phyloP scores from a whole-genome alignment of 495 filamentous ascomycete species.

The Aspergillus campestris region DNA sequence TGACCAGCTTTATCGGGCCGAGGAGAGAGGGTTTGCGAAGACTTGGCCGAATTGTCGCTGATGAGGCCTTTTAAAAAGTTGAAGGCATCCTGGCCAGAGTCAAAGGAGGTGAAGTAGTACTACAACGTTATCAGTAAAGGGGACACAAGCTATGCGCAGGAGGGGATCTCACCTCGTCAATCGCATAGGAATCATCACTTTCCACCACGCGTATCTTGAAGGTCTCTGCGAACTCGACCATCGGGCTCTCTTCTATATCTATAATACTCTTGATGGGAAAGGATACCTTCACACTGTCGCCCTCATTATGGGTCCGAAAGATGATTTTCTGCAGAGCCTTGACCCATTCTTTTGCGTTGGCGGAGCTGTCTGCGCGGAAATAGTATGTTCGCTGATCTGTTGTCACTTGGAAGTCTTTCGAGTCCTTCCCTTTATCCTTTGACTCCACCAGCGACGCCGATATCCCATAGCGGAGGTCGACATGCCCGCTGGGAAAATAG shows the following conservation, averaged over 20 bases:
- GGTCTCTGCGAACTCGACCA: slow-evolving; percentile 88
- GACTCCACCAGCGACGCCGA: slow-evolving; percentile 62
- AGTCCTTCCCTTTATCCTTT: slow-evolving; percentile 64
- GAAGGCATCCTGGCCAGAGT: slow-evolving; percentile 76
- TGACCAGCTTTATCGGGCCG: slow-evolving; percentile 11
- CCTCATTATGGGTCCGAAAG: slow-evolving; percentile 91
- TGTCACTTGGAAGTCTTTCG: slow-evolving; percentile 65
- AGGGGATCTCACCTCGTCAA: slow-evolving; percentile 68
- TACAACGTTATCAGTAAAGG: slow-evolving; percentile 29
- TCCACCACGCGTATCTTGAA: slow-evolving; percentile 90
- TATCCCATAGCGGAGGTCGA: slow-evolving; percentile 88
- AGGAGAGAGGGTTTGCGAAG: slow-evolving; percentile 19
- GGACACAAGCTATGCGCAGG: not conserved
- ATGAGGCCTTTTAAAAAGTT: slow-evolving; percentile 67
- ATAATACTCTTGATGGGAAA: slow-evolving; percentile 83
- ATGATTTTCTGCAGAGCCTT: slow-evolving; percentile 90
- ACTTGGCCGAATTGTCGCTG: slow-evolving; percentile 51
- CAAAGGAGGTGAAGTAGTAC: slow-evolving; percentile 97
- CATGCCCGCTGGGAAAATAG: slow-evolving; percentile 88
- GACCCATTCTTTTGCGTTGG: slow-evolving; percentile 96
- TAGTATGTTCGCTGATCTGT: slow-evolving; percentile 78
- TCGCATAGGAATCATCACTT: slow-evolving; percentile 84
- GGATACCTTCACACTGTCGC: slow-evolving; percentile 93
- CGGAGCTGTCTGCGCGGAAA: slow-evolving; percentile 80
- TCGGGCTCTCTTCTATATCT: slow-evolving; percentile 85